Conservation (phyloP, 768 basidiomycete genomes). For the Kwoniella newhampshirensis region DNA sequence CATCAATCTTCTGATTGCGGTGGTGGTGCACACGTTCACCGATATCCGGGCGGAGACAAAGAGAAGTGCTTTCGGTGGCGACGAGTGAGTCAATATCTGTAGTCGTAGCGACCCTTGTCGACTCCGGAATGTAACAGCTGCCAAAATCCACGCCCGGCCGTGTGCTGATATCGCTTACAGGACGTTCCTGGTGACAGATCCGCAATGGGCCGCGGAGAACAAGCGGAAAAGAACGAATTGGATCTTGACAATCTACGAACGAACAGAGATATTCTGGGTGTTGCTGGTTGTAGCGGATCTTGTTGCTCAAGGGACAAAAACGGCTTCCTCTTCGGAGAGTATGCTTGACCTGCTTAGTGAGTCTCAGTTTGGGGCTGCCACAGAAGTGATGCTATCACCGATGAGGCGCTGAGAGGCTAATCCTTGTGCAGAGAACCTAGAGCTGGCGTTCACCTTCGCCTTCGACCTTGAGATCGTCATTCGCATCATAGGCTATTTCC, state of each 20-base stretch:
- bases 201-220: conserved; percentile 32
- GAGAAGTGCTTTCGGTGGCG: conserved; percentile 88
- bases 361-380: conserved; percentile 39
- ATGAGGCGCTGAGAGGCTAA: background rate
- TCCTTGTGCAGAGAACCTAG: conserved; percentile 61
- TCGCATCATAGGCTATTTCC: conserved; percentile 68
- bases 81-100: conserved; percentile 37
- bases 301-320: conserved; percentile 40
- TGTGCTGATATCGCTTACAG: conserved; percentile 8
- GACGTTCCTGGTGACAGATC: conserved; percentile 29
- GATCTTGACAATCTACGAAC: conserved; percentile 33
- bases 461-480: conserved; percentile 87
- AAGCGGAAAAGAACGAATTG: conserved; percentile 19
- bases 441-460: conserved; percentile 72
- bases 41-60: conserved; percentile 82
- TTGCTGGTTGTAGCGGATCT: conserved; percentile 34
- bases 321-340: conserved; percentile 21
- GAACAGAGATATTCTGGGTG: conserved; percentile 47
- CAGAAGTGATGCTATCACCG: conserved; percentile 35
- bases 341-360: conserved; percentile 35
- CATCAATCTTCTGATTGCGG: conserved; percentile 88
- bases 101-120: background rate
- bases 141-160: too few species aligned
- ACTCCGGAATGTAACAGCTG: too few species aligned
- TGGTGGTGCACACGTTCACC: conserved; percentile 90